Percentiles rank a stretch among this genome's conserved stretches.
phyloP scores from a whole-genome alignment of 495 filamentous ascomycete genomes.

The Penicillium psychrofluorescens region DNA sequence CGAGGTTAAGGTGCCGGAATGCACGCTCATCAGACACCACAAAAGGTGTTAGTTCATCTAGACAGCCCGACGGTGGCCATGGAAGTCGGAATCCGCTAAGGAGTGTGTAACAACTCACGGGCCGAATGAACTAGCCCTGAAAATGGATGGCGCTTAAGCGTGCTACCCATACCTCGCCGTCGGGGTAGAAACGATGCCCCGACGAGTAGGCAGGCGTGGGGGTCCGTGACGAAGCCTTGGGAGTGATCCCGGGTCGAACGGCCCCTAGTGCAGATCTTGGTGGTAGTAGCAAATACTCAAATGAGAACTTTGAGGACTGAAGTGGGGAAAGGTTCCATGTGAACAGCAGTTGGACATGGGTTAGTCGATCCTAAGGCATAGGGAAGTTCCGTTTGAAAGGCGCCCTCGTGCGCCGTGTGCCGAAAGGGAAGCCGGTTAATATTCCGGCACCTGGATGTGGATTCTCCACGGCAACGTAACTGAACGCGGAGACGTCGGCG shows the following conservation, averaged over 20 bases:
- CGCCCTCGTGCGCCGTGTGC: slow-evolving; percentile 48
- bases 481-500: slow-evolving; percentile 53
- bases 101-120: slow-evolving; percentile 57
- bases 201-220: slow-evolving; percentile 48
- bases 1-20: slow-evolving; percentile 66
- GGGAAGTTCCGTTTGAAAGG: slow-evolving; percentile 59
- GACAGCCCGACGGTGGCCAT: slow-evolving; percentile 57
- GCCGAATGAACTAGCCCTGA: slow-evolving; percentile 58
- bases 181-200: slow-evolving; percentile 52
- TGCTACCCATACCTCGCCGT: slow-evolving; percentile 58
- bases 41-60: slow-evolving; percentile 60
- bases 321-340: slow-evolving; percentile 65
- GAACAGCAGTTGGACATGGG: slow-evolving; percentile 63
- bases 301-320: slow-evolving; percentile 68
- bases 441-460: slow-evolving; percentile 62
- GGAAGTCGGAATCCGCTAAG: slow-evolving; percentile 60
- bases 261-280: slow-evolving; percentile 67
- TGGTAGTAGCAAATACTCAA: slow-evolving; percentile 72
- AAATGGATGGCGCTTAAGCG: slow-evolving; percentile 62
- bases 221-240: slow-evolving; percentile 57
- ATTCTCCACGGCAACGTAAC: slow-evolving; percentile 60
- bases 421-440: slow-evolving; percentile 67
- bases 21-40: slow-evolving; percentile 64
- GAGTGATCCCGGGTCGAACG: slow-evolving; percentile 60
- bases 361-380: slow-evolving; percentile 65